phyloP scores from a whole-genome alignment of 169 alveolate genomes.

The Theileria equi region DNA sequence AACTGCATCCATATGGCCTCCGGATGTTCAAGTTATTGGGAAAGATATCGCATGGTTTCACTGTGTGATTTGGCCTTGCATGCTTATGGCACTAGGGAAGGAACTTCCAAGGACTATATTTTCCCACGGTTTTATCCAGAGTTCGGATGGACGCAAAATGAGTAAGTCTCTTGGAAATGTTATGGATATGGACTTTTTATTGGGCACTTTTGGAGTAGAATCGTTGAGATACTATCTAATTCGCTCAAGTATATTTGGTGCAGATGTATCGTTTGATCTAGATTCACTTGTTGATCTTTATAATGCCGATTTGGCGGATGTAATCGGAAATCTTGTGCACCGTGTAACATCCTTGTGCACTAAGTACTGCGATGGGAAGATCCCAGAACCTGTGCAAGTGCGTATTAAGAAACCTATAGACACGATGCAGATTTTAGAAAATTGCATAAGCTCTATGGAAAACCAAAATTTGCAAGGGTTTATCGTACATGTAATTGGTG shows the following conservation, averaged over 20 bases:
- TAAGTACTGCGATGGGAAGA: conserved; percentile 73
- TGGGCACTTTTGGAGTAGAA: conserved; percentile 69
- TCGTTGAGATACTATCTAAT: conserved; percentile 73
- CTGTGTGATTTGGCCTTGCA: conserved; percentile 87
- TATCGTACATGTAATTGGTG: conserved; percentile 70
- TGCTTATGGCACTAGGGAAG: conserved; percentile 80
- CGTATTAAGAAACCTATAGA: conserved; percentile 73
- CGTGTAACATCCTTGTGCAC: conserved; percentile 71
- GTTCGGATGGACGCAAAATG: conserved; percentile 92
- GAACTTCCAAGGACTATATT: conserved; percentile 84
- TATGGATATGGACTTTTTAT: conserved; percentile 77
- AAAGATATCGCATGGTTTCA: conserved; percentile 93
- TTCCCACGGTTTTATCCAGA: conserved; percentile 91
- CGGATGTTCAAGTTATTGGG: conserved; percentile 76
- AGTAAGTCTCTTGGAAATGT: conserved; percentile 87
- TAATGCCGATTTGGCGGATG: conserved; percentile 81
- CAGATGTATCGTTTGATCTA: conserved; percentile 74
- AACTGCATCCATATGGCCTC: conserved; percentile 67
- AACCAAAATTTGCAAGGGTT: conserved; percentile 67
- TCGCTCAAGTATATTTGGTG: conserved; percentile 74
- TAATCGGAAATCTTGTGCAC: conserved; percentile 81
- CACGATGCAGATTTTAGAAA: conserved; percentile 63
- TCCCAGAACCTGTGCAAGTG: conserved; percentile 58
- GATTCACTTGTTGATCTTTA: conserved; percentile 72
- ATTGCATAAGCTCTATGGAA: conserved; percentile 50